These are phyloP conservation scores for Macrophomina phaseolina DNA, from an alignment of 2,329 filamentous ascomycete genomes.

Conservation along the genomic window DNA sequence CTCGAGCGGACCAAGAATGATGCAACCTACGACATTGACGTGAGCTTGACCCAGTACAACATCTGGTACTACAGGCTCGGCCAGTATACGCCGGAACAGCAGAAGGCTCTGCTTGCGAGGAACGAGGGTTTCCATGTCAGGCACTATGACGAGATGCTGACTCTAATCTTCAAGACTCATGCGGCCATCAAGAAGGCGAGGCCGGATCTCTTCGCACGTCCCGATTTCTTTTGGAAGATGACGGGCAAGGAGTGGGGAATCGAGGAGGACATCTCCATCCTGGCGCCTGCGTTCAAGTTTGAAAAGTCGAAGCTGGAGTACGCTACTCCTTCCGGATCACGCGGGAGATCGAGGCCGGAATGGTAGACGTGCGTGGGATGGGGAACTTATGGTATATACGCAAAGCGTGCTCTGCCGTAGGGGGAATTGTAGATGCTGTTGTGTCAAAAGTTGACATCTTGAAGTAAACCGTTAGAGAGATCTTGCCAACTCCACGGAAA, in stretches of 20 bases:
- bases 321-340: constrained; percentile 9
- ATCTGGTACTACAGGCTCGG: constrained; percentile 28
- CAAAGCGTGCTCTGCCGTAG: too few relatives aligned
- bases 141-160: constrained; percentile 27
- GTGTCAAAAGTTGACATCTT: constrained; percentile 2
- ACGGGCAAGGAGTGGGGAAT: constrained; percentile 23
- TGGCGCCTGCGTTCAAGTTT: constrained; percentile 22
- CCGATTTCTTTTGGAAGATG: constrained; percentile 24
- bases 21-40: constrained; percentile 25
- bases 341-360: constrained; percentile 24
- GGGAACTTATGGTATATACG: neutral
- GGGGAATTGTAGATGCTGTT: too few relatives aligned
- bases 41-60: constrained; percentile 28
- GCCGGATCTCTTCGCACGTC: constrained; percentile 16
- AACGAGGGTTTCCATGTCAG: constrained; percentile 25
- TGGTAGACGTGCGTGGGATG: neutral
- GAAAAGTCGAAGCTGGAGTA: constrained; percentile 25
- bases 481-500: constrained; percentile 19
- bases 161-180: constrained; percentile 16
- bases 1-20: constrained; percentile 37
- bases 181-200: constrained; percentile 1
- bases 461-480: neutral
- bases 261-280: constrained; percentile 18
- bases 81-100: constrained; percentile 16
- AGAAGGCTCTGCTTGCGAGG: neutral